Evolutionary conservation across 164 flowering plant genomes (phyloP).

Genomic region (Liriodendron chinense): DNA sequence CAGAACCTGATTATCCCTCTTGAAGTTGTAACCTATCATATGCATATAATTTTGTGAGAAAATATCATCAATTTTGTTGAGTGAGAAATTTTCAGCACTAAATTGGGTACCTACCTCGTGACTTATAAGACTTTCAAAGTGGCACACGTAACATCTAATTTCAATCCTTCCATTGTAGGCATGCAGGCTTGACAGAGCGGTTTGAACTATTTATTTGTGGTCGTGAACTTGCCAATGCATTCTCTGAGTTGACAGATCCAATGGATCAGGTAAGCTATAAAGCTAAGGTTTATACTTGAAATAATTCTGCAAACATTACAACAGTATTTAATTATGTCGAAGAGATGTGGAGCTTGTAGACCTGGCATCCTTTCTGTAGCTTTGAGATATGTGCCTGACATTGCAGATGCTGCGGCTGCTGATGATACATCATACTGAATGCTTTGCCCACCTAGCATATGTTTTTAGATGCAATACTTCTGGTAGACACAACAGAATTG

Average conservation of each 20-base stretch:
- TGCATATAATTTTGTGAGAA: neutral
- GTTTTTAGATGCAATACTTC: neutral
- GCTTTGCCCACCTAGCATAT: neutral
- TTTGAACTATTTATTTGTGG: conserved; percentile 96
- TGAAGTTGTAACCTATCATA: neutral
- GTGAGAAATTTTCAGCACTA: neutral
- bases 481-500: neutral
- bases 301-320: neutral
- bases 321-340: neutral
- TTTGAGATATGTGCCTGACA: neutral
- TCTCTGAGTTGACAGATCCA: conserved; percentile 97
- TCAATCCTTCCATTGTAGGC: conserved; percentile 30
- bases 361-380: neutral
- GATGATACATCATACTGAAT: neutral
- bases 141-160: no score
- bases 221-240: conserved; percentile 94
- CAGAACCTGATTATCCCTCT: neutral
- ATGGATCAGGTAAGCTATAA: conserved; percentile 73
- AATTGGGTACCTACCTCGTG: neutral
- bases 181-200: conserved; percentile 89
- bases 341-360: neutral
- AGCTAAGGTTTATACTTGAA: neutral
- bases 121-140: neutral
- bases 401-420: neutral
- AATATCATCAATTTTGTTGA: no score